Conservation (phyloP, 768 basidiomycete species). For the Amanita rubescens region DNA sequence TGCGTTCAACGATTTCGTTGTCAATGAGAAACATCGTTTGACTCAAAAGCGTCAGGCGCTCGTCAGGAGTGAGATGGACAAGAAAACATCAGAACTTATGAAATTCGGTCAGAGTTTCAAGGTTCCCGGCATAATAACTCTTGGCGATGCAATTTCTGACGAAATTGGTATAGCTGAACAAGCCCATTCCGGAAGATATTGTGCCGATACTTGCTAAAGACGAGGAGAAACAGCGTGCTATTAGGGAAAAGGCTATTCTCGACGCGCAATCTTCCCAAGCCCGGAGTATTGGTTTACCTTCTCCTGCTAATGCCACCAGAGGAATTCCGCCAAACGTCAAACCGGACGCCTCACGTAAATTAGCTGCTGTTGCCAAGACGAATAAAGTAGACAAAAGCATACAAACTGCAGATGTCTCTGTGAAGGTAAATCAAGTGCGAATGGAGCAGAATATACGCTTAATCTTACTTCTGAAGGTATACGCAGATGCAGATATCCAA, state of each 20-base stretch:
- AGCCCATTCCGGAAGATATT: slow-evolving; percentile 92
- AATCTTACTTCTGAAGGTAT: too few relatives aligned
- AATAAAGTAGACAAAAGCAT: too few relatives aligned
- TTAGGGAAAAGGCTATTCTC: slow-evolving; percentile 66
- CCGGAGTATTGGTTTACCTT: slow-evolving; percentile 59
- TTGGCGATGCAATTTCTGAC: background rate
- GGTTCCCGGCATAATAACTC: slow-evolving; percentile 35
- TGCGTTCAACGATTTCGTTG: slow-evolving; percentile 90
- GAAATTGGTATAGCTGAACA: slow-evolving; percentile 60
- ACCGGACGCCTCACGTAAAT: slow-evolving; percentile 21
- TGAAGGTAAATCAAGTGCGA: too few relatives aligned
- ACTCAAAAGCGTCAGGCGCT: slow-evolving; percentile 87
- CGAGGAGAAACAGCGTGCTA: slow-evolving; percentile 80
- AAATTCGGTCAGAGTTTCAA: slow-evolving; percentile 95
- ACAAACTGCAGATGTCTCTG: too few relatives aligned
- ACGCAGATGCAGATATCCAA: too few relatives aligned
- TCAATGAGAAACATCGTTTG: slow-evolving; percentile 82
- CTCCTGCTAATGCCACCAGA: slow-evolving; percentile 43
- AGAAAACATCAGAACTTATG: slow-evolving; percentile 85
- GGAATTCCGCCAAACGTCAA: slow-evolving; percentile 32
- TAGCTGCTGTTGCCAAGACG: slow-evolving; percentile 16
- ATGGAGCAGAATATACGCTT: too few relatives aligned
- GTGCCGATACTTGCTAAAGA: slow-evolving; percentile 91
- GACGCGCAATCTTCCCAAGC: slow-evolving; percentile 64
- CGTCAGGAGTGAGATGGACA: slow-evolving; percentile 91